Evolutionary conservation across 345 rosid species (phyloP).

Genomic region (Brassica incana): DNA sequence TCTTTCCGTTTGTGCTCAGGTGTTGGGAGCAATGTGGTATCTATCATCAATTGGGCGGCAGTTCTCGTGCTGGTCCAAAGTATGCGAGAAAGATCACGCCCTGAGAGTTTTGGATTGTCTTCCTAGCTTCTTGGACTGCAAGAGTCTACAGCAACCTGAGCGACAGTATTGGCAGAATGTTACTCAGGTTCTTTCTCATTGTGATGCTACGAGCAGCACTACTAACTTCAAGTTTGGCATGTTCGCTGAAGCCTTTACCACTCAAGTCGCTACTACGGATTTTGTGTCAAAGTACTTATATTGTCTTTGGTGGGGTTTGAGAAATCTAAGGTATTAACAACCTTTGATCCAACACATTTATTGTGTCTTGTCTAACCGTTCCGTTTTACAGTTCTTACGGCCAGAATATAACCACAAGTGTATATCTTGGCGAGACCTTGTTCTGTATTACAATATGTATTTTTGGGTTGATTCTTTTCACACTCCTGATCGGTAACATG

Average conservation of each 20-base stretch:
- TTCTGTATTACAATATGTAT: constrained; percentile 71
- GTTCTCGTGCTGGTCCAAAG: constrained; percentile 69
- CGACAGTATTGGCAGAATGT: constrained; percentile 69
- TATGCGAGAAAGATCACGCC: constrained; percentile 53
- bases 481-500: constrained; percentile 92
- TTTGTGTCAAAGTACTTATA: constrained; percentile 63
- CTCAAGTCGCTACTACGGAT: constrained; percentile 55
- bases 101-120: constrained; percentile 51
- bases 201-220: constrained; percentile 54
- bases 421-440: constrained; percentile 67
- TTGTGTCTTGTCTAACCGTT: background rate
- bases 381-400: constrained; percentile 66
- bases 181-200: constrained; percentile 55
- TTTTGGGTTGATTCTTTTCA: constrained; percentile 65
- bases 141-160: constrained; percentile 44
- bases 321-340: constrained; percentile 61
- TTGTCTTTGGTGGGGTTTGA: constrained; percentile 94
- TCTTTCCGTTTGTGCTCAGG: constrained; percentile 42
- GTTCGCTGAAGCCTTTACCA: constrained; percentile 71
- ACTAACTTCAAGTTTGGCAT: constrained; percentile 65
- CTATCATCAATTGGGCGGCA: constrained; percentile 68
- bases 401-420: constrained; percentile 73
- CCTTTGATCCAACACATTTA: background rate
- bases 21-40: constrained; percentile 84
- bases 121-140: constrained; percentile 64